A percentile compares a stretch with the other conserved stretches of the same genome.
Conservation (phyloP, 2,329 filamentous ascomycete genomes). For the Colletotrichum sp. region DNA sequence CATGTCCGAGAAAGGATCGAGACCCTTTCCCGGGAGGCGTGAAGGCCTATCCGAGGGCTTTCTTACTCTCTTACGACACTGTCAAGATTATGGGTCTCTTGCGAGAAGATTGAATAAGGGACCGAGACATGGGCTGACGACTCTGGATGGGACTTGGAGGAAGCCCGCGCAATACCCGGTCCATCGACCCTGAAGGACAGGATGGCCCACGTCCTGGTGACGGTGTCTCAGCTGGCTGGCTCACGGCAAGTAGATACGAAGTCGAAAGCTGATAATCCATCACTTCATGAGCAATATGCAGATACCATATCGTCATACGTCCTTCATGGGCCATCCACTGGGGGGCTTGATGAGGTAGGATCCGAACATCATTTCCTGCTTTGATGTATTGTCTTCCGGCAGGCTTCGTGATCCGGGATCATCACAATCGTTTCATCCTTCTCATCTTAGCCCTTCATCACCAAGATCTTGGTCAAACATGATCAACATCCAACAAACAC, state of each 20-base stretch:
- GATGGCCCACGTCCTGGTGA: constrained; percentile 5
- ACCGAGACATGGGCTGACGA: background rate
- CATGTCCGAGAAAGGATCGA: background rate
- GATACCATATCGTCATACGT: background rate
- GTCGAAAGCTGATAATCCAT: background rate
- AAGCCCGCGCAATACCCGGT: background rate
- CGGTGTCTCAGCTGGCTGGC: background rate
- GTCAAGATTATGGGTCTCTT: background rate
- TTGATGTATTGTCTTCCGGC: background rate
- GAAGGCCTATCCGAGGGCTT: background rate
- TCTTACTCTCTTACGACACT: background rate
- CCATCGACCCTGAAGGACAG: background rate
- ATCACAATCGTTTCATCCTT: background rate
- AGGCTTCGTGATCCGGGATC: background rate
- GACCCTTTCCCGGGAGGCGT: background rate
- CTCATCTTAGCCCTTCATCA: background rate
- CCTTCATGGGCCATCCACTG: background rate
- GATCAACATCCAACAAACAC: constrained; percentile 1
- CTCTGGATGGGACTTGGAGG: background rate
- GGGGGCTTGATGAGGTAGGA: background rate
- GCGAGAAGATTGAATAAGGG: background rate
- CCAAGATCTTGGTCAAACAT: background rate
- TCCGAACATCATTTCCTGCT: background rate
- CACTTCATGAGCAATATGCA: background rate
- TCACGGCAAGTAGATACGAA: background rate